These are phyloP conservation scores for Monilinia aucupariae DNA, from an alignment of 2,329 filamentous ascomycete species.

Conservation along the genomic window DNA sequence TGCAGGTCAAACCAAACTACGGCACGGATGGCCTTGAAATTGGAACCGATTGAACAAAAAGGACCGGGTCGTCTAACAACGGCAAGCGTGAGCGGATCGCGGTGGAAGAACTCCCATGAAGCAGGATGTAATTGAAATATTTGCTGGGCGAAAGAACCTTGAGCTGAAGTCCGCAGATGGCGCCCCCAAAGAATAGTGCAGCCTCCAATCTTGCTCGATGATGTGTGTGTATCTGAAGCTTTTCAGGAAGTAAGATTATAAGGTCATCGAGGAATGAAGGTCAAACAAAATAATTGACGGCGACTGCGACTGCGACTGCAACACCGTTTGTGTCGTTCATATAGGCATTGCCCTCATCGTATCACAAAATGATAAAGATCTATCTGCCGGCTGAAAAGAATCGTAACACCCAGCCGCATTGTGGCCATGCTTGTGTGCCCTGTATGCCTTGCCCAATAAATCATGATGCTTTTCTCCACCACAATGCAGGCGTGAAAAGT, in stretches of 20 bases:
- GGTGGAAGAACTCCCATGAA: background rate
- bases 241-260: background rate
- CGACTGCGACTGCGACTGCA: background rate
- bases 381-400: background rate
- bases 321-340: slow-evolving; percentile 2
- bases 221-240: background rate
- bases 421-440: slow-evolving; percentile 6
- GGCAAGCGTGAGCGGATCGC: background rate
- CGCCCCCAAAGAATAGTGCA: background rate
- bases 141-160: background rate
- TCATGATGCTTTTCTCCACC: background rate
- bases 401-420: slow-evolving; percentile 5
- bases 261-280: background rate
- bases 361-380: slow-evolving; percentile 9
- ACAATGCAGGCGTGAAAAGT: slow-evolving; percentile 10
- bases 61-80: slow-evolving; percentile 5
- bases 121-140: background rate
- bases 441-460: slow-evolving; percentile 1
- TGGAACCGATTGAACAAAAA: slow-evolving; percentile 12
- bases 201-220: background rate
- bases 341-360: slow-evolving; percentile 2
- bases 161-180: slow-evolving; percentile 3
- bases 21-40: slow-evolving; percentile 6
- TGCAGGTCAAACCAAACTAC: slow-evolving; percentile 4
- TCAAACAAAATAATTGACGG: background rate